Percentiles rank a stretch among this genome's conserved stretches.
These are phyloP conservation scores for Diaporthe sp. DNA, from an alignment of 2,329 filamentous ascomycete genomes.

Conservation along the genomic window DNA sequence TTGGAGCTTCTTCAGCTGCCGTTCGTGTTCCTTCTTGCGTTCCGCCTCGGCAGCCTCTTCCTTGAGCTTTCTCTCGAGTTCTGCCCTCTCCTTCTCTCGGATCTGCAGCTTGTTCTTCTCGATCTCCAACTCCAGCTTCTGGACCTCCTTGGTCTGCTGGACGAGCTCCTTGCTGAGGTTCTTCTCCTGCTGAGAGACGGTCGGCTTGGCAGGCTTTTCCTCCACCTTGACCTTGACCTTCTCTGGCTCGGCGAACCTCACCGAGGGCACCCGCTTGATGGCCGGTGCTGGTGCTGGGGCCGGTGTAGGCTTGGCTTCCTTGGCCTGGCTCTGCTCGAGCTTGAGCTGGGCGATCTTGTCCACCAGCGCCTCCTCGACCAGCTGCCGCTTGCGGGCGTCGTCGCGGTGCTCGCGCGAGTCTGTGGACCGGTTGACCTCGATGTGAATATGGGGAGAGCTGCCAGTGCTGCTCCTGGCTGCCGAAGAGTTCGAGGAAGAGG, in stretches of 20 bases:
- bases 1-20: conserved; percentile 30
- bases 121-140: conserved; percentile 39
- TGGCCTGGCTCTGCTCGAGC: conserved; percentile 38
- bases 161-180: conserved; percentile 40
- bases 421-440: conserved; percentile 38
- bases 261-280: conserved; percentile 26
- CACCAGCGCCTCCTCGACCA: conserved; percentile 32
- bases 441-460: conserved; percentile 33
- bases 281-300: conserved; percentile 13
- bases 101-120: conserved; percentile 35
- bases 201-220: conserved; percentile 1
- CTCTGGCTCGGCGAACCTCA: conserved; percentile 39
- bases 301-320: conserved; percentile 7
- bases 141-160: conserved; percentile 39
- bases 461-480: conserved; percentile 9
- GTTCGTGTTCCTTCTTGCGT: conserved; percentile 36
- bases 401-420: conserved; percentile 9
- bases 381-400: conserved; percentile 32
- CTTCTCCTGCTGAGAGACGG: conserved; percentile 30
- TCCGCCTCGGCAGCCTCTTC: conserved; percentile 34
- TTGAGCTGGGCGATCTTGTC: conserved; percentile 40
- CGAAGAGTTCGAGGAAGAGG: conserved; percentile 19
- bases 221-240: conserved; percentile 23
- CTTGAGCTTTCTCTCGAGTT: conserved; percentile 24
- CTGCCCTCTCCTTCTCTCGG: conserved; percentile 37